Percentiles rank a stretch among this genome's conserved stretches.
These are phyloP conservation scores for Globisporangium lucens DNA, from an alignment of 352 stramenopile species.

Conservation along the genomic window DNA sequence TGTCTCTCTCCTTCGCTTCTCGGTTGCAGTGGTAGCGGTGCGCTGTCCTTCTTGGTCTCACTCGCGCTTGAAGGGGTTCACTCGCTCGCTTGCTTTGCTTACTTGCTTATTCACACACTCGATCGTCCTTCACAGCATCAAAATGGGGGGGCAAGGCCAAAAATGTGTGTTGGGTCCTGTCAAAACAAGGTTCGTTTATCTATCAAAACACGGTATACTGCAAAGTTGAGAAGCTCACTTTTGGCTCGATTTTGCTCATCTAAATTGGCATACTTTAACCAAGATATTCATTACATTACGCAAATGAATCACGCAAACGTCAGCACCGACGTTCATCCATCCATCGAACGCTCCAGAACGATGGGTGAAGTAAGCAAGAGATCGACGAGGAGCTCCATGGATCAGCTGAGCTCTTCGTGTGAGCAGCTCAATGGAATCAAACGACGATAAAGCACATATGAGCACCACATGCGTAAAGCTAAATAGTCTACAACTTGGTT, in stretches of 20 bases:
- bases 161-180: too few relatives aligned
- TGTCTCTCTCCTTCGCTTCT: background rate
- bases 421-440: background rate
- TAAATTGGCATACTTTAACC: background rate
- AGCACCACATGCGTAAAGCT: conserved; percentile 25
- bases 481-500: conserved; percentile 52
- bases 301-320: conserved; percentile 5
- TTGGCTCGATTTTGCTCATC: background rate
- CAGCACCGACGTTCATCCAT: background rate
- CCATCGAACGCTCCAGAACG: conserved; percentile 5
- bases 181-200: background rate
- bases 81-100: background rate
- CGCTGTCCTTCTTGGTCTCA: too few relatives aligned
- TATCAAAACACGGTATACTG: too few relatives aligned
- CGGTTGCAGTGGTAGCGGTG: background rate
- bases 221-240: background rate
- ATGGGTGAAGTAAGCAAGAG: background rate
- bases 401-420: background rate
- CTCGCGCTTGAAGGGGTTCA: too few relatives aligned
- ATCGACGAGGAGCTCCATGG: background rate
- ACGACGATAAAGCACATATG: background rate
- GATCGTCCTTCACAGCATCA: background rate
- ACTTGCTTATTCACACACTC: background rate
- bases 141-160: background rate
- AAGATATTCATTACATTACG: background rate